phyloP scores from a whole-genome alignment of 192 early-diverging fungal genomes.

The Coemansia sp. region DNA sequence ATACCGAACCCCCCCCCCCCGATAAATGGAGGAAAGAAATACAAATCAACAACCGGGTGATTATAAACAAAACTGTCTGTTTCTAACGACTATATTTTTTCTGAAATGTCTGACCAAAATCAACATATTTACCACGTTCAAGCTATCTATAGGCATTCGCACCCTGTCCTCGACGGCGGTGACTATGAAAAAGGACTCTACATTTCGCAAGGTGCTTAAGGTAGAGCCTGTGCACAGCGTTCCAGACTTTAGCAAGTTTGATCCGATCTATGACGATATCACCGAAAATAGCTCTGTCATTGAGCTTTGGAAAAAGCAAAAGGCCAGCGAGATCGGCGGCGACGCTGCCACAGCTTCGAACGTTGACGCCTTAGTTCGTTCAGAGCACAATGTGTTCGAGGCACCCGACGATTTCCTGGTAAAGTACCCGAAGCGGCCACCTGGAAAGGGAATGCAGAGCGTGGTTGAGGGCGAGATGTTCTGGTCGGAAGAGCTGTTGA shows the following conservation, averaged over 20 bases:
- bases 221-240: constrained; percentile 11
- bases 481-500: constrained; percentile 54
- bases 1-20: too few species aligned
- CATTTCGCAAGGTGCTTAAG: background rate
- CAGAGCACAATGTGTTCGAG: constrained; percentile 38
- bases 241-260: constrained; percentile 34
- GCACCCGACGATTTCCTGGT: constrained; percentile 11
- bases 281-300: constrained; percentile 46
- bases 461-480: constrained; percentile 33
- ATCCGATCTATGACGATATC: constrained; percentile 48
- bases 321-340: constrained; percentile 32
- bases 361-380: constrained; percentile 19
- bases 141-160: constrained; percentile 7
- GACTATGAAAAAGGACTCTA: background rate
- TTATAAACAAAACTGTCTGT: too few species aligned
- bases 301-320: constrained; percentile 49
- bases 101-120: too few species aligned
- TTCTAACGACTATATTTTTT: too few species aligned
- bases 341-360: constrained; percentile 9
- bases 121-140: too few species aligned
- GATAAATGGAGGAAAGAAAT: too few species aligned
- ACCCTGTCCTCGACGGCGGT: constrained; percentile 1
- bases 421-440: constrained; percentile 23
- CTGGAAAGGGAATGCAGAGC: constrained; percentile 8
- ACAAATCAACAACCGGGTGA: too few species aligned